Percentiles rank a stretch among this genome's conserved stretches.
These are phyloP conservation scores for Acanthamoeba culbertsoni DNA, from an alignment of 208 protist species.

Conservation along the genomic window DNA sequence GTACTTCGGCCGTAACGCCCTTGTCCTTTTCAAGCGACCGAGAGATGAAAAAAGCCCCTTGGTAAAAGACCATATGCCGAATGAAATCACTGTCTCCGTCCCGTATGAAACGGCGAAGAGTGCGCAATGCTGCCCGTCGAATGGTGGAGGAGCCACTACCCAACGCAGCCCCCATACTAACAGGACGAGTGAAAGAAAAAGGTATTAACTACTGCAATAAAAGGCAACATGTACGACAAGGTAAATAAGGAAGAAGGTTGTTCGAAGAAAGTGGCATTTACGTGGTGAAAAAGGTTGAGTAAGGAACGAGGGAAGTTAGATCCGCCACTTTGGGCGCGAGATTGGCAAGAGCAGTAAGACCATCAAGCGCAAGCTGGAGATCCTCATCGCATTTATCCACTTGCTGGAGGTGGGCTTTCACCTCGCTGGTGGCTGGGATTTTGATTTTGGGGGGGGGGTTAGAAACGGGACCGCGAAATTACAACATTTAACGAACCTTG, in stretches of 20 bases:
- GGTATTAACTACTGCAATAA: too few relatives aligned
- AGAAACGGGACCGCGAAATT: background rate
- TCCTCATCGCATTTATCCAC: conserved; percentile 20
- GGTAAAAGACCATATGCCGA: background rate
- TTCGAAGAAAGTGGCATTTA: too few relatives aligned
- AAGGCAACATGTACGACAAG: too few relatives aligned
- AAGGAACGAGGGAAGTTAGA: background rate
- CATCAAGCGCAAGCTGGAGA: background rate
- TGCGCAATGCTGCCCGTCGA: background rate
- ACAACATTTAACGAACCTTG: too few relatives aligned
- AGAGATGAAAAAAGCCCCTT: background rate
- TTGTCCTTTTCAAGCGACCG: background rate
- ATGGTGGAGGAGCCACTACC: background rate
- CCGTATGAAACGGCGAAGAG: background rate
- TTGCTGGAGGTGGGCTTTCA: background rate
- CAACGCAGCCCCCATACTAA: background rate
- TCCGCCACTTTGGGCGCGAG: background rate
- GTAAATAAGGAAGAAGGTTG: background rate
- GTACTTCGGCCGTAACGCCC: background rate
- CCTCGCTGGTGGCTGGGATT: background rate
- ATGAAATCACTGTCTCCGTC: conserved; percentile 10
- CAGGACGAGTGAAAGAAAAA: background rate
- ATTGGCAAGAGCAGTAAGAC: background rate
- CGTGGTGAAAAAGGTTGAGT: conserved; percentile 25
- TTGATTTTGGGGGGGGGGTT: background rate